Conservation (phyloP, 257 asterid species). For the Solanum piurae region DNA sequence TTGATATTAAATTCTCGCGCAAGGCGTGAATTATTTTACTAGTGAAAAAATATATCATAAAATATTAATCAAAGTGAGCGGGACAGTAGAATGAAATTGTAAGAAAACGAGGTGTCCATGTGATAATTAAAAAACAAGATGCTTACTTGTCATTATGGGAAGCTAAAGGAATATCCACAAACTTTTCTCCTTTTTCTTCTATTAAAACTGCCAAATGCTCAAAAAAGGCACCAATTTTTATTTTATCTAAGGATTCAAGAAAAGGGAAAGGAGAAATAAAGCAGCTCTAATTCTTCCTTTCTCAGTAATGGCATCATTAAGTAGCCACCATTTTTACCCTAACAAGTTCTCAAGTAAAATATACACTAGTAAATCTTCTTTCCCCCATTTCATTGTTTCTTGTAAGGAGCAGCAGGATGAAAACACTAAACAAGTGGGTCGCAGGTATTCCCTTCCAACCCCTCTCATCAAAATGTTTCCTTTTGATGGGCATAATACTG, state of each 20-base stretch:
- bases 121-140: background rate
- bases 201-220: background rate
- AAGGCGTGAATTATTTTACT: too few relatives aligned
- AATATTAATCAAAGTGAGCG: too few relatives aligned
- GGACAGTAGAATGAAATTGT: background rate
- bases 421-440: background rate
- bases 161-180: background rate
- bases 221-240: background rate
- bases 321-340: background rate
- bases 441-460: background rate
- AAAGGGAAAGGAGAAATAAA: background rate
- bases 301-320: slow-evolving; percentile 13
- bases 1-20: too few relatives aligned
- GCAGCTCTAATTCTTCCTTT: background rate
- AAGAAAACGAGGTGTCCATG: background rate
- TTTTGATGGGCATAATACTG: background rate
- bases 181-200: background rate
- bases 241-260: background rate
- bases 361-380: background rate
- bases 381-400: background rate
- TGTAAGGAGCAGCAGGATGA: background rate
- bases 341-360: background rate
- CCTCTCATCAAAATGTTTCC: background rate
- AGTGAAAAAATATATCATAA: too few relatives aligned
- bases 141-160: background rate